Percentiles rank a stretch among this genome's conserved stretches.
Evolutionary conservation across 106 monocot genomes (phyloP).

Genomic region (Platanthera zijinensis): DNA sequence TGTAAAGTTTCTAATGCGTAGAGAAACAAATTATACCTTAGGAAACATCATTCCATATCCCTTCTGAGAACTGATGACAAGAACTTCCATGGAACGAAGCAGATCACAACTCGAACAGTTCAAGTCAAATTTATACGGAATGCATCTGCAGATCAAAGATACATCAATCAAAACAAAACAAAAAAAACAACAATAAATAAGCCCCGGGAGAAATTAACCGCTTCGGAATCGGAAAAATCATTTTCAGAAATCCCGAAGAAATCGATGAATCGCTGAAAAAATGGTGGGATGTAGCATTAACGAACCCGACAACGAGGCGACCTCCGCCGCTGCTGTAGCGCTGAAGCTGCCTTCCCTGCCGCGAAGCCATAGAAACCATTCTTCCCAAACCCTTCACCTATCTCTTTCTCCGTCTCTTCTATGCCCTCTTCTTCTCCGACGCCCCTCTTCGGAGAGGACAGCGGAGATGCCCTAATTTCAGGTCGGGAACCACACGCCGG

Average conservation of each 20-base stretch:
- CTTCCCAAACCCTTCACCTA: neutral
- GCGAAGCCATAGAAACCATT: conserved; percentile 19
- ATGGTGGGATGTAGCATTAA: neutral
- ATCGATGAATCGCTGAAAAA: neutral
- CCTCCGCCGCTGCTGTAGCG: conserved; percentile 24
- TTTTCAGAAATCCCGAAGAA: neutral
- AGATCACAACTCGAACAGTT: conserved; percentile 6
- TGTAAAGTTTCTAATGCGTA: neutral
- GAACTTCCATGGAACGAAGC: conserved; percentile 42
- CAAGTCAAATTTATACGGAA: conserved; percentile 51
- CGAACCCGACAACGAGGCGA: conserved; percentile 49
- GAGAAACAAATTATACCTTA: conserved; percentile 35
- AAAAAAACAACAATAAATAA: neutral
- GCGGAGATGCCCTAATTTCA: neutral
- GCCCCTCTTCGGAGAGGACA: neutral
- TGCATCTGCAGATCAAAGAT: conserved; percentile 37
- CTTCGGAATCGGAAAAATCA: neutral
- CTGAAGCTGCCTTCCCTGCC: conserved; percentile 48
- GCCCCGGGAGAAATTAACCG: neutral
- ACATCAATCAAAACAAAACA: neutral
- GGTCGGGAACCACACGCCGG: neutral
- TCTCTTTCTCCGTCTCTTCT: no score
- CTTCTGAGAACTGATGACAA: conserved; percentile 72
- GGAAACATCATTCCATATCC: conserved; percentile 65
- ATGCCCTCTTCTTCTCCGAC: neutral